Base-by-base conservation (phyloP, 78 protist species). In the Neovahlkampfia damariscottae region DNA sequence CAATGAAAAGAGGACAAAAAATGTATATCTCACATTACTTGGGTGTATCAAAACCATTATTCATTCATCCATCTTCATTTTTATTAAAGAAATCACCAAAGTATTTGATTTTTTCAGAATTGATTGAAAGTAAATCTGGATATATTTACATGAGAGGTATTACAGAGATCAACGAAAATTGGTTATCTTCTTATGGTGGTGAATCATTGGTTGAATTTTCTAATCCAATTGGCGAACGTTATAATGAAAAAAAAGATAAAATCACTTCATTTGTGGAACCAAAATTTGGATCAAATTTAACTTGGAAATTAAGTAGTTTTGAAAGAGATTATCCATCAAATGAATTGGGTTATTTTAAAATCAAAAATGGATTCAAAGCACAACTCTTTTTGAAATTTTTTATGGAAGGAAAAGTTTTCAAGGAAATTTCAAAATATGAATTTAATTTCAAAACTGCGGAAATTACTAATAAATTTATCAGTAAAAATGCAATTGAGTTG, bases 51-150 rank as follows among this genome's bases (percentile, higher is more conserved):
- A 67, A 2, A 27, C 72, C 5, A 6, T 70, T 66, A 37, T 75
- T 35, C 76, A 62, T 67, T 3, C 81, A 75, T 67, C 86, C 74
- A n/a, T n/a, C n/a, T n/a, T 27, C 1, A 31, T 30, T 37, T 77
- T 0, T 6, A 8, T 0, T 35, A 75, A 30, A 2, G 62, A n/a
- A 50, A 50, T 50, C 34, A 10, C 62, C 72, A 10, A n/a, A 10
- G n/a, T 69, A 10, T n/a, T 19, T 10, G 19, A 10, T 19, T n/a
- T 10, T 10, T 69, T 2, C 27, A n/a, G 70, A 1, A 1, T 67
- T 7, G 8, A 58, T 67, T 29, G 8, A 19, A 7, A 3, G 77
- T 58, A 2, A 2, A 3, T 31, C 6, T 1, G 0, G 8, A 70
- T 0, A 0, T 68, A 9, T 0, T 2, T 29, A 72, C 59, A 36